Base-by-base conservation (phyloP, 768 basidiomycete species). In the Imleria badia region DNA sequence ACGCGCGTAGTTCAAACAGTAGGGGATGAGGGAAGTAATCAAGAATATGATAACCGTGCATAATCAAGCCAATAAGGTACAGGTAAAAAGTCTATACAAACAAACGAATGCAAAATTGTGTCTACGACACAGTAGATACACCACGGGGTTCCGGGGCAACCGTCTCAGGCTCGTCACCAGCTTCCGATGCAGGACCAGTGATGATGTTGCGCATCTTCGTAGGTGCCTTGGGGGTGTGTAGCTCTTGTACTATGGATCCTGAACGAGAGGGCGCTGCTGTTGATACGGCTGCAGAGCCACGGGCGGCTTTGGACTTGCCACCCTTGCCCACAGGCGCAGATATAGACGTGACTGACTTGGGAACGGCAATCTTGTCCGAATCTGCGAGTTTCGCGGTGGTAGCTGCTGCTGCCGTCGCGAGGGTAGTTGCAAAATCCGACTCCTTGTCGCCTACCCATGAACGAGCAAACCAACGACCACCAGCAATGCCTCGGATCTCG, bases 401-500 rank as follows among this genome's bases (percentile, higher is more conserved):
- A 4, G 64, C 22, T 14, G 71, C 61, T 10, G 68, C 55, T 9
- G 63, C 48, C 15, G 68, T 56, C 20, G 72, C 71, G 20, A 70
- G 49, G 26, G 73, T 68, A 23, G 70, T 61, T 8, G 84, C 80
- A 54, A 79, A 84, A 46, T 86, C 80, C 11, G 87, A 89, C 47
- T 90, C 87, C 68, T 88, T 90, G 56, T 85, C 85, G 22, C 89
- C 90, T n/a, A 89, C 87, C 89, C 89, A 92, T n/a, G 86, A 73
- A 31, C 79, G 80, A 7, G 83, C 73, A 60, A 91, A 86, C 90
- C 90, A 92, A 38, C 89, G 82, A 1, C 90, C 90, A 13, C 90
- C 90, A 19, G 85, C 89, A 48, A 92, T 89, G 8, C 90, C 90
- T 35, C 88, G 78, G 48, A 92, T 82, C 71, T 91, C 90, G 39